Percentiles rank a stretch among this genome's conserved stretches.
Evolutionary conservation across 2,329 filamentous ascomycete genomes (phyloP).

Genomic region (Penicillium oxalicum): DNA sequence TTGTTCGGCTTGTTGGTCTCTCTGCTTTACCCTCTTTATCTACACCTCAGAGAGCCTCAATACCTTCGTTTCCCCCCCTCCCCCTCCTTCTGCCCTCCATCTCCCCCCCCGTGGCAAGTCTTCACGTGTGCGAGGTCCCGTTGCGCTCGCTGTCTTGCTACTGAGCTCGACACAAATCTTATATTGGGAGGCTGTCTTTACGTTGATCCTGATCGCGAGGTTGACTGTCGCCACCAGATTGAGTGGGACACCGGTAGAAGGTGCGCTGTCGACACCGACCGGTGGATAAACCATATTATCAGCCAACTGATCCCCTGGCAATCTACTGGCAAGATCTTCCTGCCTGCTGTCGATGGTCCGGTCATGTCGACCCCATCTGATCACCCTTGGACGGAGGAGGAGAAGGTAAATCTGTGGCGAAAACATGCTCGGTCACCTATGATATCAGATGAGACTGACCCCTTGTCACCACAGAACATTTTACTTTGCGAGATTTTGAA

Average conservation of each 20-base stretch:
- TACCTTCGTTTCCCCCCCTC: too few relatives aligned
- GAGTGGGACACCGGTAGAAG: too few relatives aligned
- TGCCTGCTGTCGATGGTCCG: slow-evolving; percentile 30
- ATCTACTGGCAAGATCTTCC: not conserved
- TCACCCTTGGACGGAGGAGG: slow-evolving; percentile 41
- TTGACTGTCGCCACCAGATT: too few relatives aligned
- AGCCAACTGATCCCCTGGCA: not conserved
- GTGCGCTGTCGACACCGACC: too few relatives aligned
- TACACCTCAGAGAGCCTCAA: not conserved
- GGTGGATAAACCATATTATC: not conserved
- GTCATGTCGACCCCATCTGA: slow-evolving; percentile 42
- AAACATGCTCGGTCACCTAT: not conserved
- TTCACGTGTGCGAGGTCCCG: not conserved
- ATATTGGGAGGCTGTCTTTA: slow-evolving; percentile 10
- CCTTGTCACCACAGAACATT: slow-evolving; percentile 27
- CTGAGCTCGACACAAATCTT: slow-evolving; percentile 8
- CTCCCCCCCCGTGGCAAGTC: too few relatives aligned
- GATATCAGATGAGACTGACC: slow-evolving; percentile 1
- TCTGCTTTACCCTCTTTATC: slow-evolving; percentile 8
- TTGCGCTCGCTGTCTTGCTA: slow-evolving; percentile 4
- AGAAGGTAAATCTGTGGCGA: slow-evolving; percentile 34
- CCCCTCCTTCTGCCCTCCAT: too few relatives aligned
- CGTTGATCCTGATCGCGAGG: not conserved
- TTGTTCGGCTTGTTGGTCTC: slow-evolving; percentile 6
- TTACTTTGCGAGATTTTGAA: slow-evolving; percentile 41